Percentiles rank a stretch among this genome's conserved stretches.
phyloP scores from a whole-genome alignment of 2,329 filamentous ascomycete species.

The Myriangium duriaei region DNA sequence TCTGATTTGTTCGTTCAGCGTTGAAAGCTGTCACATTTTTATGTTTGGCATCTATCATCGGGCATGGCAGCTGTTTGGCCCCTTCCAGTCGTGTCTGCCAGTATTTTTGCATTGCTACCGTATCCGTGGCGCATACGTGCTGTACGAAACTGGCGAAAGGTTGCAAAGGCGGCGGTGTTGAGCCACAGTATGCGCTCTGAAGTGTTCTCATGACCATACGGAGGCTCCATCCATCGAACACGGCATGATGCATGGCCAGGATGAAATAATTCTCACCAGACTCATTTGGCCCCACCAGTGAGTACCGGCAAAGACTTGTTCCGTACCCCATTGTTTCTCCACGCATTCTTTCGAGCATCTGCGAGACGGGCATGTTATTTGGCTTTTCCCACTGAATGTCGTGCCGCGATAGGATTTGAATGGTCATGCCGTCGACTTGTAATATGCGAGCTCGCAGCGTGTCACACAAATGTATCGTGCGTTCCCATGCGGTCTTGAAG shows the following conservation, averaged over 20 bases:
- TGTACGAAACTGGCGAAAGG: not conserved
- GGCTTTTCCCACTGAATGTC: no score
- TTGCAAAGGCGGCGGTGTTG: not conserved
- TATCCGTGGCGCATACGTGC: not conserved
- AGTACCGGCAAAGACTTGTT: no score
- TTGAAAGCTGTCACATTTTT: not conserved
- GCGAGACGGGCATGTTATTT: no score
- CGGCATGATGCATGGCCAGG: conserved; percentile 26
- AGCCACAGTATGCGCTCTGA: not conserved
- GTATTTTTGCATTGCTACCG: not conserved
- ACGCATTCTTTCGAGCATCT: no score
- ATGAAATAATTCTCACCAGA: conserved; percentile 19
- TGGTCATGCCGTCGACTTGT: not conserved
- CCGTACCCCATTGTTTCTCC: no score
- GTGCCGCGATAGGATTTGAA: not conserved
- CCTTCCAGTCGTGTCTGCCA: not conserved
- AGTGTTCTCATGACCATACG: not conserved
- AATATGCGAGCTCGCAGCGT: conserved; percentile 1
- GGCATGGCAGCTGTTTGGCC: not conserved
- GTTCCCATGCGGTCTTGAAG: conserved; percentile 23
- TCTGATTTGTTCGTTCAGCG: not conserved
- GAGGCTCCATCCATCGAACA: conserved; percentile 20
- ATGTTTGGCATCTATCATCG: no score
- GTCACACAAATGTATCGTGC: not conserved
- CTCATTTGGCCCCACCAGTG: no score